These are phyloP conservation scores for Davidsoniella virescens DNA, from an alignment of 2,329 filamentous ascomycete genomes.

Conservation along the genomic window DNA sequence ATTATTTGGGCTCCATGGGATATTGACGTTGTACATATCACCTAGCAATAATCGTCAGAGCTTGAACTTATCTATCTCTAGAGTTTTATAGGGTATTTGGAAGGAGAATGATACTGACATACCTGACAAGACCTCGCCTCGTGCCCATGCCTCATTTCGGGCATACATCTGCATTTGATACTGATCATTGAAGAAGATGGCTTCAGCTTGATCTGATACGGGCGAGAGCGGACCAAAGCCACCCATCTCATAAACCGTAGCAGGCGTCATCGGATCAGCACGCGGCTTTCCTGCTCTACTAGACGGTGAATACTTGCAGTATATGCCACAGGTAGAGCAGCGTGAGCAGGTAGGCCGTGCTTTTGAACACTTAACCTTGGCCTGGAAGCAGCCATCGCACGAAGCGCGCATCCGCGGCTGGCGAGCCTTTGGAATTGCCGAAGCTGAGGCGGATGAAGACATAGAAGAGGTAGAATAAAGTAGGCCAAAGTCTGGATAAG, in stretches of 20 bases:
- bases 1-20: slow-evolving; percentile 25
- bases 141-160: slow-evolving; percentile 2
- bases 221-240: not conserved
- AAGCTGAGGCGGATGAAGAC: not conserved
- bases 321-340: slow-evolving; percentile 31
- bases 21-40: slow-evolving; percentile 22
- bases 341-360: slow-evolving; percentile 35
- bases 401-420: slow-evolving; percentile 30
- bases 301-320: slow-evolving; percentile 37
- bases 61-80: not conserved
- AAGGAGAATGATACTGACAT: slow-evolving; percentile 12
- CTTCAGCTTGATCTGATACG: not conserved
- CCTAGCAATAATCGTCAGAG: not conserved
- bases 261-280: slow-evolving; percentile 1
- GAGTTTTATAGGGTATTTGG: not conserved
- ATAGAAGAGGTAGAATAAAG: no score
- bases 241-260: slow-evolving; percentile 3
- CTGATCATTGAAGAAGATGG: slow-evolving; percentile 5
- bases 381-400: slow-evolving; percentile 38
- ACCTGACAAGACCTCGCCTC: slow-evolving; percentile 17
- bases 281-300: slow-evolving; percentile 26
- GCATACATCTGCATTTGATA: slow-evolving; percentile 6
- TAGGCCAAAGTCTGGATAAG: no score
- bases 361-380: slow-evolving; percentile 41
- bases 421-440: slow-evolving; percentile 19